Evolutionary conservation across 352 stramenopile genomes (phyloP), one percentile per base, ranked within the genome.

Genomic region (Blastocystis hominis): DNA sequence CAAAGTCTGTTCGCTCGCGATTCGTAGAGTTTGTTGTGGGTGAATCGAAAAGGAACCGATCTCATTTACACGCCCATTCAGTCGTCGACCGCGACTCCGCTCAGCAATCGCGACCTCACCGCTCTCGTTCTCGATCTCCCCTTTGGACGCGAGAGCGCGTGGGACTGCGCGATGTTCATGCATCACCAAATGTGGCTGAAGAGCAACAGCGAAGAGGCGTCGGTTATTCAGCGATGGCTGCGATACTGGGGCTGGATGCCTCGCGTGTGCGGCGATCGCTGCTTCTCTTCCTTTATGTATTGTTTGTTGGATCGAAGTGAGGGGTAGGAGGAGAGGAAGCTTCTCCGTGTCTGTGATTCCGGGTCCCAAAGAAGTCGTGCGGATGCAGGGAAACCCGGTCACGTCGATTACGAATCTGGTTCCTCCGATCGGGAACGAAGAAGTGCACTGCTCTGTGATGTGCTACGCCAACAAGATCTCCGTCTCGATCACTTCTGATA

Each of bases 401-500:
- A 84, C 72, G 40, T 84, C 72, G 20, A 84, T 84, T 34, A 20
- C 68, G 53, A 68, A 50, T 38, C 38, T 61, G 3, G 30, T 4
- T 10, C 30, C 72, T 63, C 72, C 72, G 9, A 42, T 38, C 6
- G 72, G 72, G 15, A 84, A 84, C 44, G 72, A 84, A 44, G 72
- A 84, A 53, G 68, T 63, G 10, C 72, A 84, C 44, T 38, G 66
- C 2, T 84, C 72, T 20, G 40, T 84, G 10, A 68, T 84, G 24
- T 84, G 50, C 56, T 84, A 84, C 56, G 62, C 53, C 30, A 84
- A 84, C 20, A 84, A 84, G 55, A 84, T 84, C 30, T 5, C 53
- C 9, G 20, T 84, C 17, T 66, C 72, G 0, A 53, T 84, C 36
- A 46, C 20, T 68, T 46, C 72, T 6, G 42, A 84, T 66, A 34